These are phyloP conservation scores for Lactarius deliciosus DNA, from an alignment of 768 basidiomycete genomes.

Conservation along the genomic window DNA sequence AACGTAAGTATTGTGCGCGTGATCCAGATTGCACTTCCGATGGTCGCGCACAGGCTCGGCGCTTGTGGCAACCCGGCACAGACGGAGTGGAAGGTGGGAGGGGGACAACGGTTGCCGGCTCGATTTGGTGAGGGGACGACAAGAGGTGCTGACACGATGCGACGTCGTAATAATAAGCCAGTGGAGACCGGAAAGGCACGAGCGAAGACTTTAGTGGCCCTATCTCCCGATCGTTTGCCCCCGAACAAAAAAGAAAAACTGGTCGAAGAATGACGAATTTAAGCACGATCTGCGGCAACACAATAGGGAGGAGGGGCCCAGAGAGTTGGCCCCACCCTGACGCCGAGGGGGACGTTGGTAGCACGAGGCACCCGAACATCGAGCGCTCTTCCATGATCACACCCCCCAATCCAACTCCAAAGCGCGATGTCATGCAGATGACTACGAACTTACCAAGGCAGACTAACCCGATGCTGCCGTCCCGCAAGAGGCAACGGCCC, in stretches of 20 bases:
- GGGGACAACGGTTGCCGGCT: not conserved
- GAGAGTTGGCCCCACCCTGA: constrained; percentile 3
- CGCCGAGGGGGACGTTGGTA: constrained; percentile 15
- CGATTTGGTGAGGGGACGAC: not conserved
- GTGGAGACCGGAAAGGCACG: constrained; percentile 9
- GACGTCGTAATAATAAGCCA: not conserved
- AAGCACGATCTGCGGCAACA: constrained; percentile 26
- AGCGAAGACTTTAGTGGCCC: not conserved
- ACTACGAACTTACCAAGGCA: not conserved
- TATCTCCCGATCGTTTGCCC: not conserved
- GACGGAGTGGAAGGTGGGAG: not conserved
- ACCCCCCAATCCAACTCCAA: not conserved
- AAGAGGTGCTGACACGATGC: not conserved
- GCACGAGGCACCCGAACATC: constrained; percentile 18
- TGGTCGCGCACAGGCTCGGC: not conserved
- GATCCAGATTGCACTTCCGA: constrained; percentile 8
- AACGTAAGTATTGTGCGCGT: constrained; percentile 2
- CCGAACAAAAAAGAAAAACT: not conserved
- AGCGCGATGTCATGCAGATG: not conserved
- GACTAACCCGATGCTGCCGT: not conserved
- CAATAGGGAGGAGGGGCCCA: constrained; percentile 24
- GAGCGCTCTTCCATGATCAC: not conserved
- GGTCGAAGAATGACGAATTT: constrained; percentile 16
- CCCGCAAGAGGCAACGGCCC: constrained; percentile 8
- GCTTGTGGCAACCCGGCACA: constrained; percentile 2